Base-by-base conservation (phyloP, 352 stramenopile species). In the Globisporangium polare region DNA sequence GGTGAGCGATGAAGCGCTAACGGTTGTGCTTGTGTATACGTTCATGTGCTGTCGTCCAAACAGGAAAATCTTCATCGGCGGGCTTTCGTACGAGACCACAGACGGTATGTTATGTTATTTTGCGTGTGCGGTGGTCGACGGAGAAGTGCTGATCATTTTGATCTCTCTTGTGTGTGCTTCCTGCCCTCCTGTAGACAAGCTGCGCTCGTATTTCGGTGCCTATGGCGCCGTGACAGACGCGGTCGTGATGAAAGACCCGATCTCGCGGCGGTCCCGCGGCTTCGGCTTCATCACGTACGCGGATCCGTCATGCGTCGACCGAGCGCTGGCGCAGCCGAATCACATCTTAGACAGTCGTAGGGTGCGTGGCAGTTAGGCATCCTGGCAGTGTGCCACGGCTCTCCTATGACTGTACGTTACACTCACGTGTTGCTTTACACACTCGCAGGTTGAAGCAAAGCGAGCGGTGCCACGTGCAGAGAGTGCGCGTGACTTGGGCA, bases 221-320 rank as follows among this genome's bases (percentile, higher is more conserved):
- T 97, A 95, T 56, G 90, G 90, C 29, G 69, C 79, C 0, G 90
- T 97, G 49, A 96, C 89, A 5, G 90, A 97, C 72, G 90, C 90
- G 5, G 89, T 97, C 42, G 90, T 97, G 66, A 97, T 97, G 90
- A 97, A 96, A 67, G 90, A 97, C 58, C 86, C 88, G 58, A 96
- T 97, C 57, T 97, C 90, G 41, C 80, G 88, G 58, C 83, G 90
- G 51, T 97, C 89, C 41, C 77, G 90, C 53, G 90, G 90, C 46
- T 97, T 97, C 67, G 90, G 90, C n/a, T 97, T 97, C 72, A 97
- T 97, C 78, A 97, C 90, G 56, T 97, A 96, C 71, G 88, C 85
- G 41, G 89, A 96, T 58, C 80, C 88, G 4, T 63, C 66, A 17
- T 96, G 86, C 66, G 90, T 97, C 47, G 90, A 97, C 72, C 75